A percentile compares a stretch with the other conserved stretches of the same genome.
Conservation (phyloP, 257 asterid genomes). For the Fraxinus anomala region DNA sequence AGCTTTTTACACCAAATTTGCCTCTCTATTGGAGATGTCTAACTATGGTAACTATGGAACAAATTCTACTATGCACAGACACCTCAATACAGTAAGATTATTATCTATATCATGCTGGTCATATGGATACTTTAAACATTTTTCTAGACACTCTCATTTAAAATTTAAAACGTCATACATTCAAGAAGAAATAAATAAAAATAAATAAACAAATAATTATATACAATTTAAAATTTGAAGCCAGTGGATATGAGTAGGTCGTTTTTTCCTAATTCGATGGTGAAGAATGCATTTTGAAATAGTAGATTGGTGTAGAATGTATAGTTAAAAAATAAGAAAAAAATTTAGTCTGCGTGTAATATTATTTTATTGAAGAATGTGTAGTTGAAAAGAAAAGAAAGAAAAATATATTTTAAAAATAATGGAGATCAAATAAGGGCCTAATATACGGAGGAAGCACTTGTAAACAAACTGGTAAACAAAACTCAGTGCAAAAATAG, state of each 20-base stretch:
- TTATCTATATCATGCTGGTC: neutral
- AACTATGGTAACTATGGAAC: neutral
- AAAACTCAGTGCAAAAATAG: neutral
- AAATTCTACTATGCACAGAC: neutral
- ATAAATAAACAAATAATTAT: too few species aligned
- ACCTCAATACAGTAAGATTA: neutral
- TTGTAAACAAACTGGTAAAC: constrained; percentile 1
- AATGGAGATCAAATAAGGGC: too few species aligned
- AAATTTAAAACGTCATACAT: too few species aligned
- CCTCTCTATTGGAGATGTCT: too few species aligned
- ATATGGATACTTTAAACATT: neutral
- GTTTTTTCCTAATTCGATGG: neutral
- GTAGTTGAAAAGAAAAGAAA: too few species aligned
- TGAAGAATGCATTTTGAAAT: neutral
- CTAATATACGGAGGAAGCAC: neutral
- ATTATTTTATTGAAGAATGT: too few species aligned
- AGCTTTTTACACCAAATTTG: too few species aligned
- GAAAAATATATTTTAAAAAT: too few species aligned
- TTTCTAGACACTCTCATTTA: neutral
- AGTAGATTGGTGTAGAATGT: too few species aligned
- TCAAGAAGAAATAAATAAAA: neutral
- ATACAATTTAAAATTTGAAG: neutral
- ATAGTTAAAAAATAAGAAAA: too few species aligned
- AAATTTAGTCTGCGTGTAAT: too few species aligned
- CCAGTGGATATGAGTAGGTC: neutral